Evolutionary conservation across 2,329 filamentous ascomycete genomes (phyloP), one percentile per base, ranked within the genome.

Genomic region (Fusarium denticulatum): DNA sequence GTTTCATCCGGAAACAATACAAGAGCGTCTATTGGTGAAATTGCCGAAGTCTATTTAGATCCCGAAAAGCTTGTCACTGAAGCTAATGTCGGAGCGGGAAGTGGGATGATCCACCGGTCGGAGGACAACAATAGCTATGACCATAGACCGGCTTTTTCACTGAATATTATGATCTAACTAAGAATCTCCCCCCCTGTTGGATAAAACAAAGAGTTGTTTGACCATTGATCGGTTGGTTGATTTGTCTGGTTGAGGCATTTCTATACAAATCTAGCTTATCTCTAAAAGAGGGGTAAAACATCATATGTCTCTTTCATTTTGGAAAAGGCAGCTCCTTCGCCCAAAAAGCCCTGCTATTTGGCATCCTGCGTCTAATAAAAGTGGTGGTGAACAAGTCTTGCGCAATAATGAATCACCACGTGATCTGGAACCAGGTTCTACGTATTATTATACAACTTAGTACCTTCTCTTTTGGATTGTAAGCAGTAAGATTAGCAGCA

Each of bases 101-200:
- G 55, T 58, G 55, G 55, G 55, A 58, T 56, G 32, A 40, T n/a
- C 22, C 12, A 6, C 28, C 8, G 20, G n/a, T 6, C 8, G 15
- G 10, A 30, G 11, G 15, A 14, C 5, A 28, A 9, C 20, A n/a
- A n/a, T 10, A 28, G 5, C 36, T 37, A 37, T 37, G 36, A 10
- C 18, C 15, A 24, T 30, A 20, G 22, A 14, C 20, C 22, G 6
- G 22, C 22, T n/a, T 30, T 12, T n/a, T 15, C 24, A 1, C 14
- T 28, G 2, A 22, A 16, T 13, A 13, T 28, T 1, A 22, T 52
- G 16, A 0, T n/a, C 24, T 22, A n/a, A 28, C 7, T 4, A 18
- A 28, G n/a, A 26, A 28, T 28, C 26, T 28, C 26, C 9, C 9
- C 13, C 16, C 18, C 11, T 28, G 26, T 28, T 28, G 26, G 26